These are phyloP conservation scores for Phlyctochytrium bullatum DNA, from an alignment of 192 early-diverging fungal species.

Conservation along the genomic window DNA sequence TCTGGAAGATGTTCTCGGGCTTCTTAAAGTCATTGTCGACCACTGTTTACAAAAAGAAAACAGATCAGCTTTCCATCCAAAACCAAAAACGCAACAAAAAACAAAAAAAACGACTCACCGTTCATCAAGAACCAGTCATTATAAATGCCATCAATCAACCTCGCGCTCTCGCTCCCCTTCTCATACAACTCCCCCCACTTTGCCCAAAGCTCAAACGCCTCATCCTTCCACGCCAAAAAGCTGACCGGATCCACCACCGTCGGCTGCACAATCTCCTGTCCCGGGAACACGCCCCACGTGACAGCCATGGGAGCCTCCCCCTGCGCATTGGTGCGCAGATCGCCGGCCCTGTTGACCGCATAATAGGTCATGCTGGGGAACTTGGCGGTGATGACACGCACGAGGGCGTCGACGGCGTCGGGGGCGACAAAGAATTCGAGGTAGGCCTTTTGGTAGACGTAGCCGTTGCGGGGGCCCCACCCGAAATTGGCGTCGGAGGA, in stretches of 20 bases:
- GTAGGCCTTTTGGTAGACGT: constrained; percentile 95
- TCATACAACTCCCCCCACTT: constrained; percentile 79
- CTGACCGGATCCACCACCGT: constrained; percentile 86
- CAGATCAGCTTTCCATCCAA: neutral
- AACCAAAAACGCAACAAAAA: neutral
- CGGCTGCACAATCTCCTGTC: constrained; percentile 94
- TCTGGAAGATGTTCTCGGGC: constrained; percentile 64
- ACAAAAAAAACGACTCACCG: constrained; percentile 16
- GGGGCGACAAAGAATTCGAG: constrained; percentile 93
- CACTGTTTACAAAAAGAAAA: constrained; percentile 32
- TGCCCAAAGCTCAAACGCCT: constrained; percentile 91
- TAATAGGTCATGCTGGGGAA: constrained; percentile 76
- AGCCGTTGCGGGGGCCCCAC: constrained; percentile 96
- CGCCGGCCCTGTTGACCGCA: constrained; percentile 85
- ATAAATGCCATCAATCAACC: constrained; percentile 61
- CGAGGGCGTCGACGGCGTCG: constrained; percentile 61
- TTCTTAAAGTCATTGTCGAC: constrained; percentile 92
- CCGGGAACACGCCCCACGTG: constrained; percentile 98
- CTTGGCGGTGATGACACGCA: constrained; percentile 64
- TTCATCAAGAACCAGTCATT: constrained; percentile 88
- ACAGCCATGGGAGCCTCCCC: constrained; percentile 90
- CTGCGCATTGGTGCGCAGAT: constrained; percentile 85
- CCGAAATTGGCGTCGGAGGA: constrained; percentile 78
- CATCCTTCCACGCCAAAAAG: constrained; percentile 97
- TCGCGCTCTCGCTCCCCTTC: constrained; percentile 37